A percentile compares a stretch with the other conserved stretches of the same genome.
phyloP scores from a whole-genome alignment of 2,329 filamentous ascomycete species.

The Fusarium secorum region DNA sequence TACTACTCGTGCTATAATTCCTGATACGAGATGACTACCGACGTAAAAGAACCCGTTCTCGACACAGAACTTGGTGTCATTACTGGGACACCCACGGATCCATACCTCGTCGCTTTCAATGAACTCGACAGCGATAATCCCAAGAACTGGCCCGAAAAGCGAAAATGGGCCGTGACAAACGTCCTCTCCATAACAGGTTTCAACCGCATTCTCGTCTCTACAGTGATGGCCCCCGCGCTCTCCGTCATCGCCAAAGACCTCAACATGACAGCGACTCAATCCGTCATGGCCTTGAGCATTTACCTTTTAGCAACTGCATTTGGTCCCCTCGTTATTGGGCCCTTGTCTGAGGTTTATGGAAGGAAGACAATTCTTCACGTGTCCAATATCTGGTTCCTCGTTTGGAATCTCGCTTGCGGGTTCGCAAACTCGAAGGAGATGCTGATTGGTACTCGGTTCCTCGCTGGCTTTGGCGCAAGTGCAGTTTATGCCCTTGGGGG shows the following conservation, averaged over 20 bases:
- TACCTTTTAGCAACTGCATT: slow-evolving; percentile 55
- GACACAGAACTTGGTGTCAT: slow-evolving; percentile 5
- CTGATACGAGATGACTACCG: background rate
- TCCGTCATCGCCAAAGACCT: slow-evolving; percentile 59
- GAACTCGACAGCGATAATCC: slow-evolving; percentile 49
- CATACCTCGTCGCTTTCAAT: slow-evolving; percentile 41
- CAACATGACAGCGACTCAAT: slow-evolving; percentile 55
- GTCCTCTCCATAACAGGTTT: slow-evolving; percentile 60
- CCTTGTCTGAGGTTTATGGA: slow-evolving; percentile 59
- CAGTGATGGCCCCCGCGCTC: slow-evolving; percentile 61
- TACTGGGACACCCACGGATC: too few species aligned
- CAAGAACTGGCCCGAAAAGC: slow-evolving; percentile 48
- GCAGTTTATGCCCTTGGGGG: slow-evolving; percentile 55
- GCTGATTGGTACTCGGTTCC: slow-evolving; percentile 55
- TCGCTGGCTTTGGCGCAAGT: slow-evolving; percentile 58
- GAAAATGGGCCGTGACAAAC: slow-evolving; percentile 59
- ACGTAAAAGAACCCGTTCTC: background rate
- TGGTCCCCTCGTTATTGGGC: slow-evolving; percentile 54
- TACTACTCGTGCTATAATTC: too few species aligned
- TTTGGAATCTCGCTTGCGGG: slow-evolving; percentile 58
- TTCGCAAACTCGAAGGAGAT: slow-evolving; percentile 50
- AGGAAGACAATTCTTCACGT: slow-evolving; percentile 51
- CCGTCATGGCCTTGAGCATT: slow-evolving; percentile 57
- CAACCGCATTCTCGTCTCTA: slow-evolving; percentile 60
- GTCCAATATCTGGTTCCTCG: slow-evolving; percentile 58